phyloP scores from a whole-genome alignment of 2,329 filamentous ascomycete genomes.

The Claviceps sp. region DNA sequence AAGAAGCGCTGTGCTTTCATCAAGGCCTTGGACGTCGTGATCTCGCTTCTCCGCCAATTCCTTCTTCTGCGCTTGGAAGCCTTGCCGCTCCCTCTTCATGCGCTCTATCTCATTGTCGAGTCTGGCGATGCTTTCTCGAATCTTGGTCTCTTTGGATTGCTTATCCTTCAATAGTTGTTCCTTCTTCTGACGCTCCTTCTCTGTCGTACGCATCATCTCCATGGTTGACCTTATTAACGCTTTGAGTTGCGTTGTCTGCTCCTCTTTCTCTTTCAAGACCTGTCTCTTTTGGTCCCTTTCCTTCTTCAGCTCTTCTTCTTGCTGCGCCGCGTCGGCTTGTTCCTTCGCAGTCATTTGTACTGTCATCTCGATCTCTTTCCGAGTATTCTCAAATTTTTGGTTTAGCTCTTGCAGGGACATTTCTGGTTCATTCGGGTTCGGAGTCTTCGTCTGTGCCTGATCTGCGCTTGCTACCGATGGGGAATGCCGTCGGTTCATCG shows the following conservation, averaged over 20 bases:
- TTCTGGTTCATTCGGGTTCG: slow-evolving; percentile 39
- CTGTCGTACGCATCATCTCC: slow-evolving; percentile 65
- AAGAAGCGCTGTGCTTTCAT: slow-evolving; percentile 41
- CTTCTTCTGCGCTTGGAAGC: slow-evolving; percentile 39
- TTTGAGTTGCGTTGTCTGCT: slow-evolving; percentile 72
- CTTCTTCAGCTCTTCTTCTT: slow-evolving; percentile 54
- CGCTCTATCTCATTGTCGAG: slow-evolving; percentile 51
- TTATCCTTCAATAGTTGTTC: slow-evolving; percentile 60
- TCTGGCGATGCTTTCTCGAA: slow-evolving; percentile 55
- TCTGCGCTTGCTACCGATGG: slow-evolving; percentile 51
- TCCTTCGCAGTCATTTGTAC: slow-evolving; percentile 58
- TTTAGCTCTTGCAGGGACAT: slow-evolving; percentile 67
- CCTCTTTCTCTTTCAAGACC: slow-evolving; percentile 77
- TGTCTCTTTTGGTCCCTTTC: slow-evolving; percentile 70
- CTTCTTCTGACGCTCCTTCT: slow-evolving; percentile 66
- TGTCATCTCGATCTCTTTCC: slow-evolving; percentile 72
- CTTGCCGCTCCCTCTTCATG: slow-evolving; percentile 42
- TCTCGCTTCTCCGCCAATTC: slow-evolving; percentile 38
- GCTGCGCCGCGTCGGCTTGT: slow-evolving; percentile 54
- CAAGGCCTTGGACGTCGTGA: slow-evolving; percentile 36
- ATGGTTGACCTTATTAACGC: slow-evolving; percentile 70
- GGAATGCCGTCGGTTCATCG: slow-evolving; percentile 62
- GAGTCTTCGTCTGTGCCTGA: slow-evolving; percentile 31
- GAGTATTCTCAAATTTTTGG: slow-evolving; percentile 63
- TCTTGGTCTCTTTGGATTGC: slow-evolving; percentile 52